Evolutionary conservation across 768 basidiomycete genomes (phyloP), one percentile per base, ranked within the genome.

Genomic region (Chalciporus piperatus): DNA sequence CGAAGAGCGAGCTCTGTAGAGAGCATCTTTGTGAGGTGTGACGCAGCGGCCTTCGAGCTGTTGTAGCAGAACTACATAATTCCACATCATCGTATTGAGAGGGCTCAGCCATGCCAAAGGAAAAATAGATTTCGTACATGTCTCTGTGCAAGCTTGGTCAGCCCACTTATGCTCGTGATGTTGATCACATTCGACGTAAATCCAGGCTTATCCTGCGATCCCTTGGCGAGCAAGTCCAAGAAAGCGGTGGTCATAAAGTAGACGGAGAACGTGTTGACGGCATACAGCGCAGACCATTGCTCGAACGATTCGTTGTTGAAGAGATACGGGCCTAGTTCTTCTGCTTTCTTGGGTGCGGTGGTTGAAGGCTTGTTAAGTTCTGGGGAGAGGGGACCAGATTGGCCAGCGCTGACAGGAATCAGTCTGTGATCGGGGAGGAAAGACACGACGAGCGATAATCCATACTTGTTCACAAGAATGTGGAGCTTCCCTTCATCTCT

Each of bases 401-500:
- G 85, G 1, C 89, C 89, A 20, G 89, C 89, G 55, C 90, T 92
- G 57, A 33, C 40, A 17, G 38, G 17, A 22, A 45, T 23, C 22
- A 3, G 19, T 51, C 44, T 50, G 30, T 27, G 45, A 52, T 40
- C 41, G 12, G 30, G 28, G 28, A 39, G 39, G 41, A 54, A 43
- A 33, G 23, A n/a, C 17, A 42, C 6, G 13, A 35, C 14, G 23
- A 20, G 11, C 0, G 20, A 53, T 14, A n/a, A 13, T 28, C 59
- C 78, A 38, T 52, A 92, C 89, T 92, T 92, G 73, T 92, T 92
- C 32, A 92, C 81, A 4, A 92, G 78, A 47, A 91, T 79, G 59
- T 92, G 87, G 38, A 92, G 62, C 57, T 76, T 86, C 25, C 87
- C 87, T 43, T 91, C 85, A 17, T 63, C 57, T 7, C 39, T 40